Percentiles rank a stretch among this genome's conserved stretches.
Evolutionary conservation across 352 stramenopile species (phyloP).

Genomic region (Achlya hypogyna): DNA sequence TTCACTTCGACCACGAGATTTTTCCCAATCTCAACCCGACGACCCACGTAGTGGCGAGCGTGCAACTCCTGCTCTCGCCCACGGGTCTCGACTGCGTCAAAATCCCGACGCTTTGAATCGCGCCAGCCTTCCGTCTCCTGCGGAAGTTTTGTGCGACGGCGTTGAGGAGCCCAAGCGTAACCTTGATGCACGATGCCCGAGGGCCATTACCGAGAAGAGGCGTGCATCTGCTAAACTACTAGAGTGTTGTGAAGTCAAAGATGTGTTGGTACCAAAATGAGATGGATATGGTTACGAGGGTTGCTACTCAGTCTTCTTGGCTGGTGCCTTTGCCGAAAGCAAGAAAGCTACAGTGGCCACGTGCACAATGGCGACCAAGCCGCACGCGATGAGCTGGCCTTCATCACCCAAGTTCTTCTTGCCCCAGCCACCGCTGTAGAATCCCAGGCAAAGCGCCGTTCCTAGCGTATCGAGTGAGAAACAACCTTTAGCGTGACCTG

Average conservation of each 20-base stretch:
- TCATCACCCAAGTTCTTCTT: neutral
- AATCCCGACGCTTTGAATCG: neutral
- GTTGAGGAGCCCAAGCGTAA: no score
- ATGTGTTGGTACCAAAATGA: no score
- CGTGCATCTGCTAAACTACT: no score
- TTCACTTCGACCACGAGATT: constrained; percentile 13
- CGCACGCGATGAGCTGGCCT: neutral
- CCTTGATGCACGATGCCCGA: no score
- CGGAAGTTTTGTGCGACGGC: no score
- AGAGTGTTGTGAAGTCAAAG: no score
- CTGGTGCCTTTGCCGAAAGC: neutral
- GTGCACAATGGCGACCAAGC: neutral
- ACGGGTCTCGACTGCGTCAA: neutral
- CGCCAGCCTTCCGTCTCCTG: no score
- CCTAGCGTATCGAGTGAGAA: neutral
- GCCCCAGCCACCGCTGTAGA: constrained; percentile 19
- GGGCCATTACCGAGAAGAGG: no score
- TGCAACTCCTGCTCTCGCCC: constrained; percentile 17
- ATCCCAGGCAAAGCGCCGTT: neutral
- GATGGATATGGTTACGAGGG: neutral
- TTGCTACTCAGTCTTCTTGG: neutral
- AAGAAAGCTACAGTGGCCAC: neutral
- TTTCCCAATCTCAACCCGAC: constrained; percentile 16
- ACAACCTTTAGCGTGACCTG: neutral
- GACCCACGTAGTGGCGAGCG: constrained; percentile 6